Conservation (phyloP, 176 grass and related monocot genomes). For the Oryza coarctata region DNA sequence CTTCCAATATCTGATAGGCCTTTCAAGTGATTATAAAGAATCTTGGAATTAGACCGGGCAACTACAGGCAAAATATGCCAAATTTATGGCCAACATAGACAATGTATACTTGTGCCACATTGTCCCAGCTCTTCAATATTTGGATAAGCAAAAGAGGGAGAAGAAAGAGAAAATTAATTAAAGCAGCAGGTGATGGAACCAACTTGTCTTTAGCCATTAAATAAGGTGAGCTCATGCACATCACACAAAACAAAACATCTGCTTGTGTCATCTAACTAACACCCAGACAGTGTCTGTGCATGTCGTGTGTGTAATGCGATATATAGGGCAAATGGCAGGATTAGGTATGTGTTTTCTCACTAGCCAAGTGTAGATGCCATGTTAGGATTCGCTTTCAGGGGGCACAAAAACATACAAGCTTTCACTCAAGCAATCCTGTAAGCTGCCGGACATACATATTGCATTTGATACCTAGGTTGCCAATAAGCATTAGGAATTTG, state of each 20-base stretch:
- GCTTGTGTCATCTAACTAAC: conserved; percentile 22
- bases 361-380: neutral
- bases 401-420: neutral
- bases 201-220: conserved; percentile 9
- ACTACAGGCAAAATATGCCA: neutral
- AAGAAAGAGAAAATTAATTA: neutral
- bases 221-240: conserved; percentile 13
- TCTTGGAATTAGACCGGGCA: conserved; percentile 10
- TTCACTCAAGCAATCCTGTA: neutral
- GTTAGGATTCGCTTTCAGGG: neutral
- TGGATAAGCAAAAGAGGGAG: neutral
- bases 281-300: neutral
- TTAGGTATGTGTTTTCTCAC: conserved; percentile 24
- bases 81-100: neutral
- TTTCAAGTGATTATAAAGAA: neutral
- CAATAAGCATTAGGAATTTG: neutral
- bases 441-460: neutral
- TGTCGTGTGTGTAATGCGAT: neutral
- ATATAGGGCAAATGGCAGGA: conserved; percentile 8
- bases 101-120: neutral
- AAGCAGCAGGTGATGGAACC: neutral
- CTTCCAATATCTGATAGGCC: neutral
- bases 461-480: neutral
- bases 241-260: neutral
- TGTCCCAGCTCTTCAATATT: neutral